Evolutionary conservation across 2,329 filamentous ascomycete genomes (phyloP).

Genomic region (Aaosphaeria arxii): DNA sequence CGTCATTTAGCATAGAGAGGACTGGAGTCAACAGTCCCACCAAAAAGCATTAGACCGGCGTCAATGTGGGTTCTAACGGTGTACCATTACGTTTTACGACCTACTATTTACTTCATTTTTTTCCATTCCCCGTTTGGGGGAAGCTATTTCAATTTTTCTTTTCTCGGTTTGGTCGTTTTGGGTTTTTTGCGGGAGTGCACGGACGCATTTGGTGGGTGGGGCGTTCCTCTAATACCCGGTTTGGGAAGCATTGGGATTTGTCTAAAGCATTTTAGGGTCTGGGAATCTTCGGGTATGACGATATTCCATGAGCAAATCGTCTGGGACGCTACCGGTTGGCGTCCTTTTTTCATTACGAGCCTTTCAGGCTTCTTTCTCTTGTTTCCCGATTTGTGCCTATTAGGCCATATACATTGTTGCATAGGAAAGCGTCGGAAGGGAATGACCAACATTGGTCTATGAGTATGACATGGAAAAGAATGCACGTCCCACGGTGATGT

Average conservation of each 20-base stretch:
- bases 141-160: slow-evolving; percentile 35
- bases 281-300: too few relatives aligned
- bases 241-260: neutral
- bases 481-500: too few relatives aligned
- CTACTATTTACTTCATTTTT: slow-evolving; percentile 1
- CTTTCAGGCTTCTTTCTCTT: too few relatives aligned
- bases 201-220: slow-evolving; percentile 3
- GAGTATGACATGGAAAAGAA: too few relatives aligned
- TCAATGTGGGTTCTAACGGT: neutral
- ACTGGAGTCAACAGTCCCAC: neutral
- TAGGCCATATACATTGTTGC: too few relatives aligned
- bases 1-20: too few relatives aligned
- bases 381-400: too few relatives aligned
- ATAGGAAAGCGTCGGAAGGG: too few relatives aligned
- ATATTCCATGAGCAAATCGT: too few relatives aligned
- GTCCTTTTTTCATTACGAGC: neutral
- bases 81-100: neutral
- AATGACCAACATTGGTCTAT: too few relatives aligned
- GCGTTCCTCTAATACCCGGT: too few relatives aligned
- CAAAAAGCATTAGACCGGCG: slow-evolving; percentile 7
- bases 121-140: slow-evolving; percentile 13
- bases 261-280: too few relatives aligned
- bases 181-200: slow-evolving; percentile 4
- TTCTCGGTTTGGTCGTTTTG: neutral
- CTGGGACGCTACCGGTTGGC: neutral